Conservation (phyloP, 345 rosid species). For the Lenwebbia sp. region DNA sequence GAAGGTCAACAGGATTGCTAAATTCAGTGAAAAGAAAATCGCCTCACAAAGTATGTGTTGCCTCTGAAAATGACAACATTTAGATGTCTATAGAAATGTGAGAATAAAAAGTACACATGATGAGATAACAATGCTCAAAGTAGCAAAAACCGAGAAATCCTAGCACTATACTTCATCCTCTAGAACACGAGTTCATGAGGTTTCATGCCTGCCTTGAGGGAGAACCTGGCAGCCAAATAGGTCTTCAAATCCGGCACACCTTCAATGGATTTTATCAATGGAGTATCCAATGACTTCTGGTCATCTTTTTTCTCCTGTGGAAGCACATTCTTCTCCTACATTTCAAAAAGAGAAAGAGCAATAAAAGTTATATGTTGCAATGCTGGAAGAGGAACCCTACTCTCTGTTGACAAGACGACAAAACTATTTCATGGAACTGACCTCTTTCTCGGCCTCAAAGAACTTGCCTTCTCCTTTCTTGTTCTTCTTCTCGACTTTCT, state of each 20-base stretch:
- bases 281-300: constrained; percentile 59
- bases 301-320: constrained; percentile 82
- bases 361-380: background rate
- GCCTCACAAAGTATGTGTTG: background rate
- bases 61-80: background rate
- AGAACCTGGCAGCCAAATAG: constrained; percentile 81
- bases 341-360: background rate
- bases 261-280: constrained; percentile 55
- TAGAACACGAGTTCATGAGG: constrained; percentile 83
- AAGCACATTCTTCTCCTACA: constrained; percentile 52
- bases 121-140: background rate
- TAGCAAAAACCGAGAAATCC: background rate
- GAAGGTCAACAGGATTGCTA: background rate
- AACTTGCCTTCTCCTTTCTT: constrained; percentile 71
- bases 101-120: constrained; percentile 4
- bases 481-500: constrained; percentile 63
- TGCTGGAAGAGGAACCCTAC: background rate
- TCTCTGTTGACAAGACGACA: background rate
- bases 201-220: constrained; percentile 69
- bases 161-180: background rate
- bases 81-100: background rate
- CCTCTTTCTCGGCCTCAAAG: constrained; percentile 75
- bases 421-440: constrained; percentile 1
- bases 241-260: constrained; percentile 61
- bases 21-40: background rate